phyloP scores from a whole-genome alignment of 306 rosid genomes.

The Clitoria ternatea region DNA sequence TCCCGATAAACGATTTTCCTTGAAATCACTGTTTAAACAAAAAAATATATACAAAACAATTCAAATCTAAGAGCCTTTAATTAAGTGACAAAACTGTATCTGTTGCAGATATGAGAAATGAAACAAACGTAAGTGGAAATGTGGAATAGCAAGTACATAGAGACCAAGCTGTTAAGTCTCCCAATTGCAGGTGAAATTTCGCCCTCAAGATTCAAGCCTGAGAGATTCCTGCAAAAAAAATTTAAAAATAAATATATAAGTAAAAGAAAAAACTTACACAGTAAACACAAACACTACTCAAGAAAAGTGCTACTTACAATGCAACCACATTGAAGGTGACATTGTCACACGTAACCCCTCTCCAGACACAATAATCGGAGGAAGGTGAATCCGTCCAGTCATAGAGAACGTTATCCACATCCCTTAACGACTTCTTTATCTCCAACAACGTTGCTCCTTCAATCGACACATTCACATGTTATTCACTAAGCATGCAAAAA shows the following conservation, averaged over 20 bases:
- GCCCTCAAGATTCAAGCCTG: slow-evolving; percentile 69
- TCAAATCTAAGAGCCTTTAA: no score
- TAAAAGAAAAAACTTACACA: no score
- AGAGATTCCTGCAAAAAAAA: slow-evolving; percentile 53
- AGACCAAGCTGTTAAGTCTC: slow-evolving; percentile 47
- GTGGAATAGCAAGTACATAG: slow-evolving; percentile 34
- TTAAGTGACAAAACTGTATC: no score
- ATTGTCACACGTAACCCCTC: slow-evolving; percentile 77
- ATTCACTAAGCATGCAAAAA: neutral
- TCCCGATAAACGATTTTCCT: slow-evolving; percentile 63
- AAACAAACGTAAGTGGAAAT: neutral
- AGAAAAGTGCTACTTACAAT: slow-evolving; percentile 46
- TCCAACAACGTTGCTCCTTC: slow-evolving; percentile 68
- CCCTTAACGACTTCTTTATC: slow-evolving; percentile 72
- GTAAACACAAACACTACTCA: neutral
- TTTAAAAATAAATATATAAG: no score
- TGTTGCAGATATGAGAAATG: neutral
- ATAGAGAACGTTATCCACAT: slow-evolving; percentile 69
- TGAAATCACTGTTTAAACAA: slow-evolving; percentile 55
- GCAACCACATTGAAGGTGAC: slow-evolving; percentile 62
- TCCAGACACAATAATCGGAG: slow-evolving; percentile 72
- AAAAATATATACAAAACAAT: neutral
- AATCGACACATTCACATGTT: neutral
- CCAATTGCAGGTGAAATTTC: slow-evolving; percentile 81
- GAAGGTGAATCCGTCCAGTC: slow-evolving; percentile 73